A percentile compares a stretch with the other conserved stretches of the same genome.
These are phyloP conservation scores for Echria macrotheca DNA, from an alignment of 495 filamentous ascomycete genomes.

Conservation along the genomic window DNA sequence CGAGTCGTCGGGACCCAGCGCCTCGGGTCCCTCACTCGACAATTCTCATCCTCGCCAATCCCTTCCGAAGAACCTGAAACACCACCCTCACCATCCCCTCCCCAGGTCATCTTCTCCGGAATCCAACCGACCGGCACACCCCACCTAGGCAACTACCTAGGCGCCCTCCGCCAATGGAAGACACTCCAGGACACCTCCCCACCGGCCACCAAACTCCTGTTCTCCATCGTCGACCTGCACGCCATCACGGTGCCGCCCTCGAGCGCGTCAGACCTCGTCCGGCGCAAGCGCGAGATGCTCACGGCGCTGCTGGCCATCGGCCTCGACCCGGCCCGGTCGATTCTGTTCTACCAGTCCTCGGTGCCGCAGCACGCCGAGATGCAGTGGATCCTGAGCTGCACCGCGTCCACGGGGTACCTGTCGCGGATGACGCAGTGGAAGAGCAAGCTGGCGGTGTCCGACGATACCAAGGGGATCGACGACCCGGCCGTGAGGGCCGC, in stretches of 20 bases:
- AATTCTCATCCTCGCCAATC: not conserved
- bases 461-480: slow-evolving; percentile 49
- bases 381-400: slow-evolving; percentile 93
- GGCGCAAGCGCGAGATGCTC: slow-evolving; percentile 66
- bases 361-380: slow-evolving; percentile 78
- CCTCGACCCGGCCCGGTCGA: slow-evolving; percentile 64
- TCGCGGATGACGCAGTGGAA: slow-evolving; percentile 99
- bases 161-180: slow-evolving; percentile 84
- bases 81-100: not conserved
- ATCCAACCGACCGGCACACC: slow-evolving; percentile 95
- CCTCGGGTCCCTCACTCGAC: not conserved
- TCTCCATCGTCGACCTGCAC: slow-evolving; percentile 86
- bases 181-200: slow-evolving; percentile 61
- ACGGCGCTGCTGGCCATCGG: slow-evolving; percentile 80
- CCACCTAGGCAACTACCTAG: slow-evolving; percentile 95
- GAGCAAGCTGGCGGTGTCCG: slow-evolving; percentile 47
- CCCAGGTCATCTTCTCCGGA: slow-evolving; percentile 73
- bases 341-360: slow-evolving; percentile 78
- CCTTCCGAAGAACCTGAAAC: too few relatives aligned
- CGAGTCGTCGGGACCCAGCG: too few relatives aligned
- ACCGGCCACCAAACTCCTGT: slow-evolving; percentile 58
- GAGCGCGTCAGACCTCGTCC: slow-evolving; percentile 47
- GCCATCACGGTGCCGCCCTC: slow-evolving; percentile 71
- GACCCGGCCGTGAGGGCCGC: slow-evolving; percentile 48
- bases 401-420: slow-evolving; percentile 82